Evolutionary conservation across 2,329 filamentous ascomycete species (phyloP), one percentile per base, ranked within the genome.

Genomic region (Lasiodiplodia hormozganensis): DNA sequence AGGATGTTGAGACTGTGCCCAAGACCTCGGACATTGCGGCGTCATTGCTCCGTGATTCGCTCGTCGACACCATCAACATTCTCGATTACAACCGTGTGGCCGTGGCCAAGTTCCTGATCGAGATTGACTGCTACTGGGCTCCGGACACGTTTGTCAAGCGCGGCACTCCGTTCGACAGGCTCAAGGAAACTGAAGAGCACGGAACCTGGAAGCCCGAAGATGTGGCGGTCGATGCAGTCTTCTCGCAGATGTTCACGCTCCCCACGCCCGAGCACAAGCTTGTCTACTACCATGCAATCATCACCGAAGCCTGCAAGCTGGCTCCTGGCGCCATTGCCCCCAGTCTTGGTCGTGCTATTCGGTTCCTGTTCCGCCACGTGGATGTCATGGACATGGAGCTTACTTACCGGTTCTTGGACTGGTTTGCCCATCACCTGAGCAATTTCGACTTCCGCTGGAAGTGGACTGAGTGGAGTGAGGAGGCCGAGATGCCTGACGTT

Each of bases 361-460:
- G 96, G 67, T 97, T 91, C 75, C 84, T 97, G 70, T 99, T 97
- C 83, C 89, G 92, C 71, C 94, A 91, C 77, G 84, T 92, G 11
- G 90, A 93, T 69, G 87, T 86, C 2, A 89, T 98, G 84, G 96
- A 99, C 76, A 84, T 97, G 58, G 94, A 98, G 80, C 83, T 99
- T 53, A 87, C 85, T 68, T 91, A 94, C 75, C 89, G 96, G 31
- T 98, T 98, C 81, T 85, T 97, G 77, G 95, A 98, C 78, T 99
- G 96, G 96, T 99, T 99, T 77, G 88, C 95, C 21, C 96, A 99
- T 79, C 96, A 99, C 82, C 83, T 99, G 72, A 97, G 94, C 82
- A 99, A 99, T 82, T 99, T 99, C 77, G 96, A 97, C 65, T 99
- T 98, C 78, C 96, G 96, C 11, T 99, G 96, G 96, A 98, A 98